A percentile compares a stretch with the other conserved stretches of the same genome.
Conservation (phyloP, 169 alveolate genomes). For the Plasmodium reichenowi region DNA sequence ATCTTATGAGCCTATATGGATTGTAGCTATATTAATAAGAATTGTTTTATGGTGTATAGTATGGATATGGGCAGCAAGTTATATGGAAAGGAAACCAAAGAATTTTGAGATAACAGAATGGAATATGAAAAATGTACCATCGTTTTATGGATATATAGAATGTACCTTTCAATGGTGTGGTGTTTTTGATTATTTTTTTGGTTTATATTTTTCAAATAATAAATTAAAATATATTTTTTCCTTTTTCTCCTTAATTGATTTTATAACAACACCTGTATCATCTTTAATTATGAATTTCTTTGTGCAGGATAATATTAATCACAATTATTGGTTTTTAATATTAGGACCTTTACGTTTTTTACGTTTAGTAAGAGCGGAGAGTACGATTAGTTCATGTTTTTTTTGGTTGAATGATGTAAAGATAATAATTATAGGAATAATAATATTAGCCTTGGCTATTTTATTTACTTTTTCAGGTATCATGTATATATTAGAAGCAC, state of each 20-base stretch:
- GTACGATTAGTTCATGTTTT: constrained; percentile 81
- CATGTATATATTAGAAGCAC: constrained; percentile 85
- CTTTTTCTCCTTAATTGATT: constrained; percentile 82
- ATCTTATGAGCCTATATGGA: constrained; percentile 80
- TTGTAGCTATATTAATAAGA: constrained; percentile 80
- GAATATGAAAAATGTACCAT: constrained; percentile 82
- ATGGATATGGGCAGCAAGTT: constrained; percentile 88
- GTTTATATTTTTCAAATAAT: constrained; percentile 78
- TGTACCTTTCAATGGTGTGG: constrained; percentile 84
- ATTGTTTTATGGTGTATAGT: constrained; percentile 85
- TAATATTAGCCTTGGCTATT: constrained; percentile 81
- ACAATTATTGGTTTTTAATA: constrained; percentile 75
- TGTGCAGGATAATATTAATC: constrained; percentile 48
- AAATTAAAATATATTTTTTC: constrained; percentile 80
- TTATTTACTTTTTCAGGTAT: constrained; percentile 86
- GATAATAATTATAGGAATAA: constrained; percentile 83
- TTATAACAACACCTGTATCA: constrained; percentile 83
- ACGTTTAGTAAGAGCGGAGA: constrained; percentile 84
- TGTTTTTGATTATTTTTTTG: constrained; percentile 78
- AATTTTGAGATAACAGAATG: constrained; percentile 80
- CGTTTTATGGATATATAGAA: constrained; percentile 80
- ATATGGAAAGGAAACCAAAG: constrained; percentile 82
- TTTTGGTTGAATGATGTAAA: constrained; percentile 83
- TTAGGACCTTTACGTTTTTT: constrained; percentile 85
- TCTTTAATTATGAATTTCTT: constrained; percentile 78